These are phyloP conservation scores for Amanita fuliginea DNA, from an alignment of 768 basidiomycete genomes.

Conservation along the genomic window DNA sequence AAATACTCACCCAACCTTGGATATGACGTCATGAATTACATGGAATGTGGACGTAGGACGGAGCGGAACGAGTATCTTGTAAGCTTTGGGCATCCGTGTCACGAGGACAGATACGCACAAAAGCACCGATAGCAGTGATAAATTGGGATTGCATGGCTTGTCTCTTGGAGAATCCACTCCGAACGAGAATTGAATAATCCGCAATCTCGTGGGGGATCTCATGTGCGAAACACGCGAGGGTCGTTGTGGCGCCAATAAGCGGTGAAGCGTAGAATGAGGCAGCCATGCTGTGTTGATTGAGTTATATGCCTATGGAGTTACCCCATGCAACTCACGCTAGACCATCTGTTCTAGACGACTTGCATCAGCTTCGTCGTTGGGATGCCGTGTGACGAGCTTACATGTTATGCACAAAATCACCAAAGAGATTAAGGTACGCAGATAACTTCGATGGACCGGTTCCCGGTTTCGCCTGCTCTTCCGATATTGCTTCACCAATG, in stretches of 20 bases:
- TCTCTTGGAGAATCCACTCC: slow-evolving; percentile 81
- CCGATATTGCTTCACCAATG: slow-evolving; percentile 9
- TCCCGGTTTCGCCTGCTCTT: slow-evolving; percentile 17
- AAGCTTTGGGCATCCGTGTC: not conserved
- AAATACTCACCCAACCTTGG: slow-evolving; percentile 27
- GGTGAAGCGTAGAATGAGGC: slow-evolving; percentile 97
- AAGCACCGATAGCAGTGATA: slow-evolving; percentile 84
- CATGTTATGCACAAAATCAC: slow-evolving; percentile 94
- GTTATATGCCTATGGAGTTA: slow-evolving; percentile 1
- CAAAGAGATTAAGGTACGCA: slow-evolving; percentile 87
- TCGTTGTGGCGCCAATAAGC: slow-evolving; percentile 86
- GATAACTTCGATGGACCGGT: slow-evolving; percentile 71
- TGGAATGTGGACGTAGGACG: not conserved
- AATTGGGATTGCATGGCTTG: slow-evolving; percentile 95
- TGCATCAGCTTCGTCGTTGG: not conserved
- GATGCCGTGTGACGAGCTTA: slow-evolving; percentile 15
- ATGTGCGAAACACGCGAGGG: slow-evolving; percentile 91
- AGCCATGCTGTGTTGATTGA: slow-evolving; percentile 53
- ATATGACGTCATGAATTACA: slow-evolving; percentile 7
- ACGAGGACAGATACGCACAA: slow-evolving; percentile 43
- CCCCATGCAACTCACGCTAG: slow-evolving; percentile 50
- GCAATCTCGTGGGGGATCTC: slow-evolving; percentile 96
- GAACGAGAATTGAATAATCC: slow-evolving; percentile 90
- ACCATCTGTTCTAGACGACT: slow-evolving; percentile 67
- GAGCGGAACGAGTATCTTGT: not conserved